Base-by-base conservation (phyloP, 805 yeast species). In the Tetrapisispora pingtungensis region DNA sequence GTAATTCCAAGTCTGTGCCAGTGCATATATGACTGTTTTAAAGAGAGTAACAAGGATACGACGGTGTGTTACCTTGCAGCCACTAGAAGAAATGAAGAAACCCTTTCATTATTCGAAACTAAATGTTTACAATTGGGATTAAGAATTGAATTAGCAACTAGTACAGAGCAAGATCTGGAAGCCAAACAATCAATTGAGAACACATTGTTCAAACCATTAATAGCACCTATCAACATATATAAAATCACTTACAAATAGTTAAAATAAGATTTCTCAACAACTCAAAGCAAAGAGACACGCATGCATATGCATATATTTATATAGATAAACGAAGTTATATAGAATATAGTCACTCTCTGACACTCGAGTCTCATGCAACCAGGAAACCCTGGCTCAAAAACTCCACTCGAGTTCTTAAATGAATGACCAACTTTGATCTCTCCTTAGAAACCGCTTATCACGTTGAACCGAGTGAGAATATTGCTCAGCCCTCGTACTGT, bases 71-170 rank as follows among this genome's bases (percentile, higher is more conserved):
- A 62, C 14, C 71, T 89, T 14, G 80, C 94, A 1, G 90, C 94
- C 5, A 84, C 96, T 0, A 71, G 82, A 2, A 65, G 97, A 43
- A 87, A 83, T 44, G 69, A 62, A 20, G 70, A 63, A 2, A 80
- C 87, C 0, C 53, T 73, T 1, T 44, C 52, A 0, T 64, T 50
- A 3, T 78, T 80, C 65, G 74, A 70, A 39, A 36, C 53, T 0
- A 58, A 54, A 28, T 57, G 77, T 7, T 42, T 42, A 6, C 39
- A 43, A 24, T 31, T 42, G 1, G 53, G 51, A 0, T 32, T 70
- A 26, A 30, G 38, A 1, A 54, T 54, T 49, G 39, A 44, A 5
- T 34, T 62, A 37, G 31, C 61, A 49, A 55, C 57, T 40, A 44
- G 55, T 53, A 52, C 52, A 7, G 50, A 49, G 17, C 15, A 35